Evolutionary conservation across 176 grass and related monocot genomes (phyloP).

Genomic region (Pontederia paniculata): DNA sequence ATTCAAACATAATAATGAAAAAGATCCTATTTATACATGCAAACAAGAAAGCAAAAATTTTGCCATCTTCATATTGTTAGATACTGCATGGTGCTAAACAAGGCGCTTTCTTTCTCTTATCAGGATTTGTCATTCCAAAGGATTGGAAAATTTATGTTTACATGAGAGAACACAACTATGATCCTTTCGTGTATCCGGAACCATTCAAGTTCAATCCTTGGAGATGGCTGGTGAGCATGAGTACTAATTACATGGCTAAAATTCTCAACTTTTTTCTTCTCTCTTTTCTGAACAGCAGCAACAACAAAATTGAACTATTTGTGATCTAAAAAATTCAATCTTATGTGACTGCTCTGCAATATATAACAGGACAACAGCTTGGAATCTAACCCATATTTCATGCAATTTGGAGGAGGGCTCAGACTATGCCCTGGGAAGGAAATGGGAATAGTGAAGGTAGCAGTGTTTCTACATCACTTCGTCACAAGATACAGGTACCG

Average conservation of each 20-base stretch:
- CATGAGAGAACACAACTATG: conserved; percentile 10
- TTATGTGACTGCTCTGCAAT: not conserved
- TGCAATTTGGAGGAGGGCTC: conserved; percentile 6
- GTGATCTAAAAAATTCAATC: too few relatives aligned
- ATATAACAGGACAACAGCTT: conserved; percentile 1
- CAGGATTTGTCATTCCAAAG: conserved; percentile 17
- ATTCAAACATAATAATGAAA: not conserved
- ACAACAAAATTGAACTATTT: not conserved
- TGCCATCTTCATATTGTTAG: too few relatives aligned
- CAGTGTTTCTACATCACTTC: conserved; percentile 19
- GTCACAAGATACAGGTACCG: conserved; percentile 13
- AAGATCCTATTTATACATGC: not conserved
- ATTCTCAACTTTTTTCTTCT: too few relatives aligned
- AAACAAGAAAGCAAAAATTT: too few relatives aligned
- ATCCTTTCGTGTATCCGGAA: conserved; percentile 13
- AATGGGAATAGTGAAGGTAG: conserved; percentile 6
- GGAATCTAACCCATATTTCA: conserved; percentile 1
- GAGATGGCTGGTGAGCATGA: conserved; percentile 20
- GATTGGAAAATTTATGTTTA: conserved; percentile 18
- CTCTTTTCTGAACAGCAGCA: too few relatives aligned
- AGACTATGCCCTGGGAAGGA: conserved; percentile 17
- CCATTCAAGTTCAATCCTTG: conserved; percentile 18
- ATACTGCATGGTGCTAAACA: not conserved
- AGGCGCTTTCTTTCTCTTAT: not conserved
- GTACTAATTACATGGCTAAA: too few relatives aligned